A percentile compares a stretch with the other conserved stretches of the same genome.
Evolutionary conservation across 2,329 filamentous ascomycete genomes (phyloP).

Genomic region (Stachybotrys chlorohalonatus): DNA sequence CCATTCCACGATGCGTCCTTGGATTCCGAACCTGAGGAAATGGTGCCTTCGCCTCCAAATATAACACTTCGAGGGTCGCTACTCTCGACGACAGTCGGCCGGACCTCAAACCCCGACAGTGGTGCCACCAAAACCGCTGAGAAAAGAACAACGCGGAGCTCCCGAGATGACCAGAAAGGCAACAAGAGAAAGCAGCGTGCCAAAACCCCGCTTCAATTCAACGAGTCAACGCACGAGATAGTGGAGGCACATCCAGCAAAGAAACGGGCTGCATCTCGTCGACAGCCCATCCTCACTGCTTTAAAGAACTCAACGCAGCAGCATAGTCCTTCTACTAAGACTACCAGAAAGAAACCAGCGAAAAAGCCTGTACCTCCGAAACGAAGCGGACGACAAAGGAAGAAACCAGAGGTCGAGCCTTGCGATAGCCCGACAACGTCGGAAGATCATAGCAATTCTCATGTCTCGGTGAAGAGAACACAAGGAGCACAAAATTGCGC

Average conservation of each 20-base stretch:
- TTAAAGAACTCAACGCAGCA: conserved; percentile 3
- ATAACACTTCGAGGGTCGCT: not conserved
- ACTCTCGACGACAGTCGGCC: not conserved
- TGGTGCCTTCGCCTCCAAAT: not conserved
- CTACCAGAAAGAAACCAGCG: not conserved
- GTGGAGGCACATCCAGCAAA: conserved; percentile 6
- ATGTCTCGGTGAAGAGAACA: not conserved
- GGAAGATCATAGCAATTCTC: not conserved
- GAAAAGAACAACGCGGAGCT: not conserved
- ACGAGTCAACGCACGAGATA: conserved; percentile 18
- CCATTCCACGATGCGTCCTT: not conserved
- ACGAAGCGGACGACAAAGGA: not conserved
- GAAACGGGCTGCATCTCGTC: not conserved
- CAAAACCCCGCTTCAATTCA: conserved; percentile 23
- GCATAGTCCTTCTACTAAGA: not conserved
- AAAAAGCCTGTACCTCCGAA: not conserved
- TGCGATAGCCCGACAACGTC: not conserved
- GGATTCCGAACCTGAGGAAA: not conserved
- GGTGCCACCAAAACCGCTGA: not conserved
- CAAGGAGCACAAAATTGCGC: not conserved
- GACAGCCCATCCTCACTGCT: conserved; percentile 7
- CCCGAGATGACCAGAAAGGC: not conserved
- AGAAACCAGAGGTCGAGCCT: not conserved
- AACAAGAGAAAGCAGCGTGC: conserved; percentile 21
- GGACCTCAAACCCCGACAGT: not conserved